Evolutionary conservation across 768 basidiomycete species (phyloP).

Genomic region (Crucibulum laeve): DNA sequence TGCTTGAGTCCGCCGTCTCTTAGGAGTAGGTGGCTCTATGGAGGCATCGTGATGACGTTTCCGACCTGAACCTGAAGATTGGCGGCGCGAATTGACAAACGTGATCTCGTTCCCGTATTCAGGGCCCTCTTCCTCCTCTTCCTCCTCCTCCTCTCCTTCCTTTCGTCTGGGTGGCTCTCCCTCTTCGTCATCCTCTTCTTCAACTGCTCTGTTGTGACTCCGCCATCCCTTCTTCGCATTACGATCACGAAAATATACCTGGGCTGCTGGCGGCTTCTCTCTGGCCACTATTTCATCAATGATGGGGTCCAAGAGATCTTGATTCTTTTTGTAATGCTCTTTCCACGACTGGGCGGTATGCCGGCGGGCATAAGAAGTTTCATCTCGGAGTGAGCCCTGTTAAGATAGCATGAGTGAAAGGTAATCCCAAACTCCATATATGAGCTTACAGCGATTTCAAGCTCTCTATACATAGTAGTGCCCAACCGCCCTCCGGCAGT

Average conservation of each 20-base stretch:
- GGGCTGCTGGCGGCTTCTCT: conserved; percentile 19
- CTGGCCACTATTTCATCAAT: conserved; percentile 24
- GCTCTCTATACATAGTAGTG: conserved; percentile 23
- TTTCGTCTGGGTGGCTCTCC: not conserved
- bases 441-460: too few species aligned
- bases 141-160: conserved; percentile 4
- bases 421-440: too few species aligned
- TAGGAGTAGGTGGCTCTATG: too few species aligned
- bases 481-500: conserved; percentile 35
- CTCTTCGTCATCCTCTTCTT: not conserved
- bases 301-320: conserved; percentile 22
- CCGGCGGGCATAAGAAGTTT: conserved; percentile 36
- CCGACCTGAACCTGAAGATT: too few species aligned
- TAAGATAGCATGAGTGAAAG: too few species aligned
- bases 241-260: conserved; percentile 20
- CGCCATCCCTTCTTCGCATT: conserved; percentile 5
- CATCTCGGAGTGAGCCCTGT: too few species aligned
- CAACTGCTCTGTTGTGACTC: not conserved
- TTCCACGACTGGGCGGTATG: conserved; percentile 47
- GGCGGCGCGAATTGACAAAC: too few species aligned
- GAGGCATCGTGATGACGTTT: too few species aligned
- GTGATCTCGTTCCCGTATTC: conserved; percentile 1
- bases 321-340: conserved; percentile 39
- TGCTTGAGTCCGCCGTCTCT: too few species aligned
- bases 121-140: conserved; percentile 7